A percentile compares a stretch with the other conserved stretches of the same genome.
Evolutionary conservation across 176 grass and related monocot genomes (phyloP).

Genomic region (Phragmites australis): DNA sequence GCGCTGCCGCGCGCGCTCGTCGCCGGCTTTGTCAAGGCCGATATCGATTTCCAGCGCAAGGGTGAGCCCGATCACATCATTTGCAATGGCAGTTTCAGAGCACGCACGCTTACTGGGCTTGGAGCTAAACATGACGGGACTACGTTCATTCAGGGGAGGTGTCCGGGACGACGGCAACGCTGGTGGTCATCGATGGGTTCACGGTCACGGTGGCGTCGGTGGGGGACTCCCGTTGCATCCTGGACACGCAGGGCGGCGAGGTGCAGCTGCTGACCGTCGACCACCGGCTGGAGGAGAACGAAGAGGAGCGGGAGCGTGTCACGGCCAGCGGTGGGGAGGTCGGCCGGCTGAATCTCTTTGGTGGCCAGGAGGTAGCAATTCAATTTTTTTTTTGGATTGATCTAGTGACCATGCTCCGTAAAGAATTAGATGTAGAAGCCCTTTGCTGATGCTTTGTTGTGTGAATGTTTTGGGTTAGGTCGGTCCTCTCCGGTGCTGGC

Average conservation of each 20-base stretch:
- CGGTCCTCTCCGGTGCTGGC: constrained; percentile 95
- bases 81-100: neutral
- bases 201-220: constrained; percentile 92
- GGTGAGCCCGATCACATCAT: constrained; percentile 37
- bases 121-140: neutral
- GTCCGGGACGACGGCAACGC: constrained; percentile 84
- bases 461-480: constrained; percentile 49
- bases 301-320: constrained; percentile 82
- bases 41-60: constrained; percentile 93
- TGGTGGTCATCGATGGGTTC: constrained; percentile 79
- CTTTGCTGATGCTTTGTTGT: constrained; percentile 13
- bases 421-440: neutral
- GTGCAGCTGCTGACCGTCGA: constrained; percentile 81
- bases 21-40: constrained; percentile 91
- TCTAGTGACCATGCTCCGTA: neutral
- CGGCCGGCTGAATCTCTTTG: constrained; percentile 77
- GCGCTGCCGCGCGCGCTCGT: constrained; percentile 82
- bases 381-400: neutral
- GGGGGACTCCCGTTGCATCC: constrained; percentile 87
- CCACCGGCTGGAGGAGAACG: constrained; percentile 88
- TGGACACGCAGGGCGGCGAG: constrained; percentile 68
- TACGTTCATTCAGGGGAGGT: constrained; percentile 56
- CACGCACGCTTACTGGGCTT: neutral
- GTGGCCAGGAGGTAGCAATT: constrained; percentile 72
- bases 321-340: constrained; percentile 95